Evolutionary conservation across 2,329 filamentous ascomycete genomes (phyloP).

Genomic region (Aspergillus pseudotamarii): DNA sequence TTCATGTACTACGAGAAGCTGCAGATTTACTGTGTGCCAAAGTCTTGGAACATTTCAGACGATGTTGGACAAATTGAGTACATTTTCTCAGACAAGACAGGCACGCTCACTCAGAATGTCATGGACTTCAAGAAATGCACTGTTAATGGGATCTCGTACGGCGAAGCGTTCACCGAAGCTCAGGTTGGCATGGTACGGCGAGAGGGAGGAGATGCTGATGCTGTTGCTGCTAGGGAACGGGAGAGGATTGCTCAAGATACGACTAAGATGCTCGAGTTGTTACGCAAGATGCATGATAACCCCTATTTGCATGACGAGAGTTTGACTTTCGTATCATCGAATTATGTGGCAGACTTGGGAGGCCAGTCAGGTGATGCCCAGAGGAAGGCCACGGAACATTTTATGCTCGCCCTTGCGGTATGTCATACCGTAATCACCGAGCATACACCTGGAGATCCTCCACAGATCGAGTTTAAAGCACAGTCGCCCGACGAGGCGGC

Average conservation of each 20-base stretch:
- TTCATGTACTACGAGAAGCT: slow-evolving; percentile 97
- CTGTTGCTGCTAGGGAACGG: slow-evolving; percentile 71
- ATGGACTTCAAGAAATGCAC: slow-evolving; percentile 99
- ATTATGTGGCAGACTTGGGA: slow-evolving; percentile 80
- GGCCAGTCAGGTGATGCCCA: slow-evolving; percentile 79
- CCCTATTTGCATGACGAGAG: slow-evolving; percentile 88
- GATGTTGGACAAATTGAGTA: slow-evolving; percentile 98
- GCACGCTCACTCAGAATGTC: slow-evolving; percentile 86
- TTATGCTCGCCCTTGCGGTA: slow-evolving; percentile 93
- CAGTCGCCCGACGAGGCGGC: slow-evolving; percentile 97
- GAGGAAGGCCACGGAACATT: slow-evolving; percentile 75
- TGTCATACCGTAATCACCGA: slow-evolving; percentile 97
- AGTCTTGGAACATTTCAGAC: slow-evolving; percentile 98
- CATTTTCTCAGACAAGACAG: slow-evolving; percentile 96
- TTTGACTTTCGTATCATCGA: slow-evolving; percentile 87
- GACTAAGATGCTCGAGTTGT: slow-evolving; percentile 67
- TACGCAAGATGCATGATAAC: slow-evolving; percentile 82
- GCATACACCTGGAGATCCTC: slow-evolving; percentile 82
- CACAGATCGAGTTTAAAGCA: slow-evolving; percentile 91
- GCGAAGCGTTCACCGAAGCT: slow-evolving; percentile 96
- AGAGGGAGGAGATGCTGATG: slow-evolving; percentile 81
- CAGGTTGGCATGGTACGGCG: slow-evolving; percentile 95
- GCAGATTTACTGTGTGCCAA: slow-evolving; percentile 93
- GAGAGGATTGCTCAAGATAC: slow-evolving; percentile 80
- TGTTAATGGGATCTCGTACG: slow-evolving; percentile 93